Evolutionary conservation across 2,329 filamentous ascomycete species (phyloP), one percentile per base, ranked within the genome.

Genomic region (Mollisiaceae sp.): DNA sequence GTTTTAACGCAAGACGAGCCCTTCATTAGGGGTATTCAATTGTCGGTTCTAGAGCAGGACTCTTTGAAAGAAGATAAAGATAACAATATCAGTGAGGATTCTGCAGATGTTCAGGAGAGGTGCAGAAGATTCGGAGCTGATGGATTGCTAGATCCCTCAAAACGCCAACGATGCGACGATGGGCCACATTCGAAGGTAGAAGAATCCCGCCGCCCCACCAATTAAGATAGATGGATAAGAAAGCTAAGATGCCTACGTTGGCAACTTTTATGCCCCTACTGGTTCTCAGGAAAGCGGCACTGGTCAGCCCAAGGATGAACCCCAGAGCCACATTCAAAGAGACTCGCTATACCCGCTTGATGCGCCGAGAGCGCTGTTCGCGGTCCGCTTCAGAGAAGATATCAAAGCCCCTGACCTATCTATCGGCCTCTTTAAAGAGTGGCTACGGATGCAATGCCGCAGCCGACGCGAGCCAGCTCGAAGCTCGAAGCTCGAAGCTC

Each of bases 301-400:
- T 32, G 6, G 27, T 22, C n/a, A 27, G n/a, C 11, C n/a, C n/a
- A n/a, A 41, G 11, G 11, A 41, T 12, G 15, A 22, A 2, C 9
- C 5, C 5, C 12, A 20, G 22, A 52, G 3, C 2, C 2, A 20
- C 14, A 4, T 3, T 5, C n/a, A 52, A 52, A 27, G n/a, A 22
- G n/a, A 32, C 27, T 32, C 27, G 27, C 6, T 32, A 32, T 52
- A n/a, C 24, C n/a, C 45, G 5, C 11, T 52, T 38, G 35, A 52
- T 41, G 11, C 45, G 5, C 32, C 41, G 12, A 27, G 61, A 6
- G 35, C 59, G 1, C 41, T 58, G 15, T 54, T 63, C 22, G 61
- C 61, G 27, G 32, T 63, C 22, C 32, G 62, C 2, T 38, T 64
- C 2, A 47, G 52, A 36, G 62, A 60, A 12, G 32, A 60, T 50